Base-by-base conservation (phyloP, 352 stramenopile species). In the Aphanomyces stellatus region DNA sequence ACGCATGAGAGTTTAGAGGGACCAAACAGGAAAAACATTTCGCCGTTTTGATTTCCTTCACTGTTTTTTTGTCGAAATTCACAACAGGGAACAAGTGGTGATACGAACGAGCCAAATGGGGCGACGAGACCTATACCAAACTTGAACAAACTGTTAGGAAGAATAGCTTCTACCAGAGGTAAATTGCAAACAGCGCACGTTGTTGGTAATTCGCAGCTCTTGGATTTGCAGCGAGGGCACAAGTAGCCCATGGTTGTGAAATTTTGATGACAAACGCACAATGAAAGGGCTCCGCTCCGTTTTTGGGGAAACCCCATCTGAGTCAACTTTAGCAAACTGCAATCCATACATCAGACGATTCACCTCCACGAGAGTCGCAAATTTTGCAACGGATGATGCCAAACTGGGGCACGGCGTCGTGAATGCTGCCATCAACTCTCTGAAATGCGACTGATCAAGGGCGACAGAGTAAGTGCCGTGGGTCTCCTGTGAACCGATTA, bases 71-170 rank as follows among this genome's bases (percentile, higher is more conserved):
- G 15, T 86, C 71, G 77, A 98, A 99, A 51, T 94, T 95, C 53
- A 85, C 78, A 8, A 99, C 91, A 2, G 96, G 96, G 71, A 99
- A 99, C 56, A 99, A 83, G 77, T 99, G 97, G 75, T 99, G 97
- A 80, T 99, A 99, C 5, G 91, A 98, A 24, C 96, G 81, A 65
- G 96, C 96, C 17, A 99, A 82, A 72, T 99, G 96, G n/a, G 96
- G 94, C 41, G 95, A 97, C 59, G 97, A 91, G 33, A 94, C 61
- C 61, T 68, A 63, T 28, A 62, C 5, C n/a, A n/a, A n/a, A n/a
- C n/a, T n/a, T n/a, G n/a, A n/a, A n/a, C n/a, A n/a, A n/a, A n/a
- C n/a, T n/a, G n/a, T n/a, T n/a, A n/a, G n/a, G n/a, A n/a, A n/a
- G n/a, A 22, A 62, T 68, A 28, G 0, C 10, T 30, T 11, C 22